phyloP scores from a whole-genome alignment of 306 rosid genomes.

The Astragalus membranaceus region DNA sequence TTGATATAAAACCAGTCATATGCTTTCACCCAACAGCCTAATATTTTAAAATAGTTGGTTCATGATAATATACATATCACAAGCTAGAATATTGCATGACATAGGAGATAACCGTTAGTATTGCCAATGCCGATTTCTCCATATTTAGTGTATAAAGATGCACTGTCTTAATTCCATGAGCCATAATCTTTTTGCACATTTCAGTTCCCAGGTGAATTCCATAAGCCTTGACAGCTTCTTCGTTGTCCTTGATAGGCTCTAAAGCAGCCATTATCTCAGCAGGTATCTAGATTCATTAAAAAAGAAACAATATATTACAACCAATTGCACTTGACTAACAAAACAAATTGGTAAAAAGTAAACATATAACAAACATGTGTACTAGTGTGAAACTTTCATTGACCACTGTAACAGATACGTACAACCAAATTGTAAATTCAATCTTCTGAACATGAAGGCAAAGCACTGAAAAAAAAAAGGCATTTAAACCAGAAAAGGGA shows the following conservation, averaged over 20 bases:
- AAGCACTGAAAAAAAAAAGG: background rate
- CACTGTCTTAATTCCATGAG: conserved; percentile 83
- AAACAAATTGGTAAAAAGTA: conserved; percentile 2
- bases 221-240: conserved; percentile 90
- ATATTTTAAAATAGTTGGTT: background rate
- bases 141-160: conserved; percentile 89
- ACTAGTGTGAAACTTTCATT: background rate
- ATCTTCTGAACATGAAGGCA: background rate
- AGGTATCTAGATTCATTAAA: conserved; percentile 57
- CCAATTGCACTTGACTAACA: background rate
- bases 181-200: conserved; percentile 90
- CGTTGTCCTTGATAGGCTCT: conserved; percentile 94
- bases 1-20: background rate
- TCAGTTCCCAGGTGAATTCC: conserved; percentile 95
- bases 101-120: conserved; percentile 48
- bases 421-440: background rate
- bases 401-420: background rate
- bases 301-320: conserved; percentile 16
- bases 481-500: background rate
- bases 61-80: conserved; percentile 11
- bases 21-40: background rate
- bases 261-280: conserved; percentile 71
- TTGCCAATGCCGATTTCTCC: conserved; percentile 90
- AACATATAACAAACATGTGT: background rate
- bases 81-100: conserved; percentile 14